phyloP scores from a whole-genome alignment of 805 yeast genomes.

The Myxozyma nipponensis region DNA sequence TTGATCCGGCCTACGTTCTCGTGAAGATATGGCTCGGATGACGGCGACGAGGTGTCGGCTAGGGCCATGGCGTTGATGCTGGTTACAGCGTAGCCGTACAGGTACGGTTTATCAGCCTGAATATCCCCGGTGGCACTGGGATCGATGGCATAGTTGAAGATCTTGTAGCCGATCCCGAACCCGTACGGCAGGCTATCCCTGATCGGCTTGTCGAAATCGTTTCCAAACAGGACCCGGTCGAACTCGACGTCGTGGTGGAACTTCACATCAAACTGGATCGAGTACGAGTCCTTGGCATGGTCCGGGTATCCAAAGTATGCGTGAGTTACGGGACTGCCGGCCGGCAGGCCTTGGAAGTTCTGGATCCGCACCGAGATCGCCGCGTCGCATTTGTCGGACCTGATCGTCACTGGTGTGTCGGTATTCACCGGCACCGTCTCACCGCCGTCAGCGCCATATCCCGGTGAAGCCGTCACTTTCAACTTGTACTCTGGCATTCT shows the following conservation, averaged over 20 bases:
- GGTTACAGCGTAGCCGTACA: constrained; percentile 59
- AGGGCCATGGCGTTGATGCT: constrained; percentile 48
- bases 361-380: constrained; percentile 13
- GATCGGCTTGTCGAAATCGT: constrained; percentile 61
- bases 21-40: constrained; percentile 5
- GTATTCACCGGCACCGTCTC: constrained; percentile 18
- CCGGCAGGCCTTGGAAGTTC: constrained; percentile 21
- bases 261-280: constrained; percentile 42
- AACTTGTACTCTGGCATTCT: constrained; percentile 3
- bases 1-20: constrained; percentile 10
- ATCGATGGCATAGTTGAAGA: constrained; percentile 57
- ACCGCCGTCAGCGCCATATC: constrained; percentile 3
- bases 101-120: constrained; percentile 55
- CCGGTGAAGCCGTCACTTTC: constrained; percentile 12
- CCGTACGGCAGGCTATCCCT: constrained; percentile 56
- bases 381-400: constrained; percentile 3
- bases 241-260: constrained; percentile 37
- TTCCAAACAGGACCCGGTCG: constrained; percentile 59
- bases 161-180: constrained; percentile 50
- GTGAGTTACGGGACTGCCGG: constrained; percentile 18
- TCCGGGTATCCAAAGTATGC: constrained; percentile 32
- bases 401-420: constrained; percentile 7
- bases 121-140: constrained; percentile 64
- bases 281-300: constrained; percentile 34
- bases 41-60: background rate